Percentiles rank a stretch among this genome's conserved stretches.
phyloP scores from a whole-genome alignment of 768 basidiomycete genomes.

The Rhodotorula toruloides region DNA sequence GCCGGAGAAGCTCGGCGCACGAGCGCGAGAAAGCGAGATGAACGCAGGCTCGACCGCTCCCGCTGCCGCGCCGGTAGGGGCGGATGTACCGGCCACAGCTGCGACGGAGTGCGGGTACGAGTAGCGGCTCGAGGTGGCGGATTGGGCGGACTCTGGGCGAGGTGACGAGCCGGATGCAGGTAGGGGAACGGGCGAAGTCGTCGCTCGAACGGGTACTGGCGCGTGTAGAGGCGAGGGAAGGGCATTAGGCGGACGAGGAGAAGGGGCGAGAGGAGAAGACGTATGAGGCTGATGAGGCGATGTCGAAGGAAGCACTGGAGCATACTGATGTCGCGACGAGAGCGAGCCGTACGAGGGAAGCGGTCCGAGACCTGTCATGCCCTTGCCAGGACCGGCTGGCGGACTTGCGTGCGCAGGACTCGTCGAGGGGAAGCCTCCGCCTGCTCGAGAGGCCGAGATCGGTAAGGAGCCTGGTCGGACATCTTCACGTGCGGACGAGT shows the following conservation, averaged over 20 bases:
- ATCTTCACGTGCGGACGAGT: conserved; percentile 6
- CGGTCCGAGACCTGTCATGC: conserved; percentile 15
- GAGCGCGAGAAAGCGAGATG: conserved; percentile 29
- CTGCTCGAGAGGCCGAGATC: conserved; percentile 5
- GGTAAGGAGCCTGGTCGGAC: conserved; percentile 33
- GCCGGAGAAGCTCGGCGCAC: background rate
- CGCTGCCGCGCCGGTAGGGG: background rate
- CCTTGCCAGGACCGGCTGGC: background rate
- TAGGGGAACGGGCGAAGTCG: too few species aligned
- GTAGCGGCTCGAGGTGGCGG: too few species aligned
- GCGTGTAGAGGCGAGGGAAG: too few species aligned
- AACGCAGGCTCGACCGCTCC: conserved; percentile 33
- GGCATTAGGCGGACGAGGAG: too few species aligned
- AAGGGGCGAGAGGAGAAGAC: background rate
- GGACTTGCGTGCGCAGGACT: background rate
- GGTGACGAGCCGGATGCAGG: too few species aligned
- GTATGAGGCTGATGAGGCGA: background rate
- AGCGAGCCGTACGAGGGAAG: conserved; percentile 29
- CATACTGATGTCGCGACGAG: conserved; percentile 32
- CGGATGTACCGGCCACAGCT: conserved; percentile 9
- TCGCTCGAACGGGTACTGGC: too few species aligned
- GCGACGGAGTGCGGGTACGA: too few species aligned
- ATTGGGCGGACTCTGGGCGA: too few species aligned
- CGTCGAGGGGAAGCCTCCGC: background rate
- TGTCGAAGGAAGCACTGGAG: background rate